Evolutionary conservation across 1,284 basidiomycete species (phyloP).

Genomic region (Irpex lacteus): DNA sequence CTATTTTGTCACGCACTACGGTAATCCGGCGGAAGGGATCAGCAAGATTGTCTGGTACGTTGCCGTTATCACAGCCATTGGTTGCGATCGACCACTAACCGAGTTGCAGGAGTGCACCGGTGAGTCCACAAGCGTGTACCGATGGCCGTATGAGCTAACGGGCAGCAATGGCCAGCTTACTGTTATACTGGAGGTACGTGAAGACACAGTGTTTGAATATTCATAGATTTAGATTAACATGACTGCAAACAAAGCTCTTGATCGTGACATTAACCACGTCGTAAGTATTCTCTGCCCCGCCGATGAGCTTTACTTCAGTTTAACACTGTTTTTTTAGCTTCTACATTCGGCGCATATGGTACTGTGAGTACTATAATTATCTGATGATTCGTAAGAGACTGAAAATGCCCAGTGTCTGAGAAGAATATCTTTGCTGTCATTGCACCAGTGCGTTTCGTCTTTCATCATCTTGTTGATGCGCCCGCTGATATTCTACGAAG

Average conservation of each 20-base stretch:
- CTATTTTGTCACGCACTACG: neutral
- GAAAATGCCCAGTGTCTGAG: neutral
- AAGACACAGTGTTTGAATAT: neutral
- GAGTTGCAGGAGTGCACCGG: neutral
- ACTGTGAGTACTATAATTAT: neutral
- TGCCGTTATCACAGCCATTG: neutral
- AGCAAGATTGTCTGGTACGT: constrained; percentile 1
- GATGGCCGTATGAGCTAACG: neutral
- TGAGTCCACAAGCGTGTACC: neutral
- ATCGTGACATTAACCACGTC: constrained; percentile 4
- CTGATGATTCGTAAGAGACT: neutral
- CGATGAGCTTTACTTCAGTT: neutral
- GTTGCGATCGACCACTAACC: neutral
- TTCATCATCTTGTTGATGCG: neutral
- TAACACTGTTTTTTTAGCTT: neutral
- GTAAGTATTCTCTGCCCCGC: neutral
- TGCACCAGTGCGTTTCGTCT: neutral
- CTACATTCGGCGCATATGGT: neutral
- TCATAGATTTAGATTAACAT: neutral
- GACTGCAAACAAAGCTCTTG: neutral
- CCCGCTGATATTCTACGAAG: neutral
- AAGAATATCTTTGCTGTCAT: neutral
- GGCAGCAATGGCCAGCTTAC: neutral
- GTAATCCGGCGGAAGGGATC: neutral
- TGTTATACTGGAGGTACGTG: neutral